Evolutionary conservation across 2,329 filamentous ascomycete genomes (phyloP).

Genomic region (Thelonectria blattea): DNA sequence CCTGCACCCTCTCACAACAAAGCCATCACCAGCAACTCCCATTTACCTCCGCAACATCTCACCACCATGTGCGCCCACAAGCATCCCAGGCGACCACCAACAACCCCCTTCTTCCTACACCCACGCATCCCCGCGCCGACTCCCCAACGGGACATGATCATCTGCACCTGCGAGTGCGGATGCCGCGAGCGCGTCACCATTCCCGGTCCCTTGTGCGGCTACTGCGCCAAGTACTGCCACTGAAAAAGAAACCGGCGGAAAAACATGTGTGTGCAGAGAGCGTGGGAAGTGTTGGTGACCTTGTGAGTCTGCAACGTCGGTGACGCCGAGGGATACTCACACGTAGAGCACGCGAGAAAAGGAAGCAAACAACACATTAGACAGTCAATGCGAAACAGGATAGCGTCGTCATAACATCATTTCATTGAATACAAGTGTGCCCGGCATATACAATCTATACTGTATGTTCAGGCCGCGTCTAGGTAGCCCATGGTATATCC

Average conservation of each 20-base stretch:
- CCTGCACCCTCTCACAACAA: not conserved
- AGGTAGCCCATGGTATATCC: conserved; percentile 35
- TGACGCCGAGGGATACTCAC: not conserved
- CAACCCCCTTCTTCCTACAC: not conserved
- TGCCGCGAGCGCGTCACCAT: conserved; percentile 1
- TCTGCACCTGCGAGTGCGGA: conserved; percentile 20
- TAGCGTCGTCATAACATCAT: conserved; percentile 7
- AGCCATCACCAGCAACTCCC: not conserved
- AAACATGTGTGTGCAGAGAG: not conserved
- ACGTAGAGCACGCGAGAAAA: not conserved
- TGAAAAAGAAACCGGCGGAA: not conserved
- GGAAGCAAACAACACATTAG: not conserved
- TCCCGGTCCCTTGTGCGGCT: conserved; percentile 1
- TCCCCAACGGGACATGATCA: not conserved
- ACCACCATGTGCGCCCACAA: not conserved
- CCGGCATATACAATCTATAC: not conserved
- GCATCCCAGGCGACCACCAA: not conserved
- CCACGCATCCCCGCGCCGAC: not conserved
- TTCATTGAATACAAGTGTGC: conserved; percentile 7
- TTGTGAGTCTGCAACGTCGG: not conserved
- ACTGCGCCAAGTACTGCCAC: conserved; percentile 21
- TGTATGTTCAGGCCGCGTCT: conserved; percentile 17
- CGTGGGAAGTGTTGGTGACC: not conserved
- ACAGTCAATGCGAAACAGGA: not conserved
- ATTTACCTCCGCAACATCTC: not conserved